Base-by-base conservation (phyloP, 805 yeast species). In the Ogataea trehalophila region DNA sequence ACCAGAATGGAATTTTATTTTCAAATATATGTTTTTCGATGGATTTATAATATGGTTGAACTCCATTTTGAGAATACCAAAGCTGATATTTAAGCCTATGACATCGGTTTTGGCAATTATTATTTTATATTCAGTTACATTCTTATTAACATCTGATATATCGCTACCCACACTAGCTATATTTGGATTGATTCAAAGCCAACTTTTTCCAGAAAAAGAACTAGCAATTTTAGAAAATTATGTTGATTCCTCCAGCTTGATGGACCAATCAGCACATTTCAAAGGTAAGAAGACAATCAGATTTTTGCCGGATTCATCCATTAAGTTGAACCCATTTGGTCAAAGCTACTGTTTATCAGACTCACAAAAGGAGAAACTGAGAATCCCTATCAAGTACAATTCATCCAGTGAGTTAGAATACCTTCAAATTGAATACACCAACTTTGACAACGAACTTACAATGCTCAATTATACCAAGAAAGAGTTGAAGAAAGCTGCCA, bases 261-360 rank as follows among this genome's bases (percentile, higher is more conserved):
- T 67, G 5, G 80, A 79, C 50, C 74, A 75, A 57, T 70, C 78
- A 20, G 61, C 78, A 2, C 95, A 90, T 63, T 85, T 91, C 63
- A 85, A 80, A 58, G 99, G 99, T 39, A 81, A 81, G 39, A 87
- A 87, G 59, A 86, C 91, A 0, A 84, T 94, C 51, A 86, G 91
- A 59, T 86, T 87, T 51, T 70, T 94, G 34, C 98, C 99, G 0
- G 97, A 92, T 66, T 85, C 95, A 39, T 84, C 95, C 0, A 96
- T 95, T 5, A 72, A 75, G 58, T 68, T 94, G 56, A 89, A 91
- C 53, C 97, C 97, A 3, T 77, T 80, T 56, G 78, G 74, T 43
- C 80, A 77, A 29, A 72, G 79, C 5, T 77, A 76, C 50, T 94
- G 99, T 68, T 54, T 85, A 39, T 76, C 77, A 16, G 54, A 61